Base-by-base conservation (phyloP, 345 rosid genomes). In the Limnanthes douglasii region DNA sequence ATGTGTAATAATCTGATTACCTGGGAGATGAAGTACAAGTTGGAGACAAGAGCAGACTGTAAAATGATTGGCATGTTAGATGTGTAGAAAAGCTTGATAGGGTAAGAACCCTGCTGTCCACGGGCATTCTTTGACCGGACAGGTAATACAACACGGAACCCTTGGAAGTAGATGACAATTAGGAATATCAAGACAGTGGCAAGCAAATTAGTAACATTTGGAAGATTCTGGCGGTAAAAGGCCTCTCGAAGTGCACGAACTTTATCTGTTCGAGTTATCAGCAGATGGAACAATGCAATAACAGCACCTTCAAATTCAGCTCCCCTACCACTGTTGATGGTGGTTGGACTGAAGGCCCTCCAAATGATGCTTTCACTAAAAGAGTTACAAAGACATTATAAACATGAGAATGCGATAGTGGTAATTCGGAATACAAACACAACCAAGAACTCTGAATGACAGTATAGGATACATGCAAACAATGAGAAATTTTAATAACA, bases 231-330 rank as follows among this genome's bases (percentile, higher is more conserved):
- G 49, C 94, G 67, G 69, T 81, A 81, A 50, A 81, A 81, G 1
- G 94, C 94, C 54, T 81, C 84, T 1, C 81, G 75, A 28, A 81
- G 78, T 4, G 84, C 94, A 0, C 78, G 84, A 17, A 77, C 81
- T 41, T 81, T 81, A 39, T 81, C 75, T 14, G 84, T 64, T 34
- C 78, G 67, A 0, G 94, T 81, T 40, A 81, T 81, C 46, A 81
- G 55, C 45, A 81, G 61, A 41, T 81, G 88, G 73, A 81, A 77
- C 40, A 81, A 41, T 28, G 94, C 94, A 44, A 81, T 81, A 29
- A 81, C 88, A 46, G 94, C 94, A 42, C 94, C 94, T 69, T 81
- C 94, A 62, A 81, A 81, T 50, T 81, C 88, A 48, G 88, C 94
- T 32, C 94, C 94, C 15, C 94, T 66, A 0, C 94, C 94, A 11